Evolutionary conservation across 2,329 filamentous ascomycete species (phyloP).

Genomic region (Chaetomiaceae sp.): DNA sequence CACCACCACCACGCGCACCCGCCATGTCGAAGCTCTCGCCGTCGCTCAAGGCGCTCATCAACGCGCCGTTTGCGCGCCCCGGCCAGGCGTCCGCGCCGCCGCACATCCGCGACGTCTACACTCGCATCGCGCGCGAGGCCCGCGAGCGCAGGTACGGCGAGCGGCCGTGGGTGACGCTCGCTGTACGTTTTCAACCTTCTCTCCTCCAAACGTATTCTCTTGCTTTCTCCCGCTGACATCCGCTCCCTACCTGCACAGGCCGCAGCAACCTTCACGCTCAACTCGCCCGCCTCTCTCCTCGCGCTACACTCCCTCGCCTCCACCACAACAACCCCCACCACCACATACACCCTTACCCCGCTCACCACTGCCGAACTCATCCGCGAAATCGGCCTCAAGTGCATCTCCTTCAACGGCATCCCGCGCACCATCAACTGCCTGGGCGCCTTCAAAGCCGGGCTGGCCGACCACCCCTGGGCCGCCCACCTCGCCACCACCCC

Average conservation of each 20-base stretch:
- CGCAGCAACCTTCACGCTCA: conserved; percentile 78
- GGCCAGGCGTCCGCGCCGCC: conserved; percentile 58
- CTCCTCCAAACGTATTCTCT: background rate
- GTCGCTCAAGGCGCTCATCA: conserved; percentile 67
- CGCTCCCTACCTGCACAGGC: conserved; percentile 43
- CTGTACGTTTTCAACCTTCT: conserved; percentile 31
- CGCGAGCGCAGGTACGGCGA: conserved; percentile 53
- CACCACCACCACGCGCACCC: too few relatives aligned
- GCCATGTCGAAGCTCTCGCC: conserved; percentile 68
- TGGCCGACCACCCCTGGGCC: conserved; percentile 43
- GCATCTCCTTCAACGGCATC: conserved; percentile 75
- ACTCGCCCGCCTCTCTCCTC: conserved; percentile 70
- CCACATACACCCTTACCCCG: conserved; percentile 25
- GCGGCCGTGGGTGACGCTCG: conserved; percentile 61
- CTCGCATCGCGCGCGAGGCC: conserved; percentile 58
- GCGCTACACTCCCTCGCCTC: conserved; percentile 48
- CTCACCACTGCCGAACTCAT: conserved; percentile 61
- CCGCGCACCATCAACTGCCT: conserved; percentile 80
- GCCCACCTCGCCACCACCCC: conserved; percentile 48
- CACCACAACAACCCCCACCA: conserved; percentile 30
- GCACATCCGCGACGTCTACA: conserved; percentile 58
- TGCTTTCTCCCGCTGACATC: background rate
- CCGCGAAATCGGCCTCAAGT: conserved; percentile 69
- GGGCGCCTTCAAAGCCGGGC: conserved; percentile 50
- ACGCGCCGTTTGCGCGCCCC: conserved; percentile 60